These are phyloP conservation scores for Pythium aquatile DNA, from an alignment of 352 stramenopile species.

Conservation along the genomic window DNA sequence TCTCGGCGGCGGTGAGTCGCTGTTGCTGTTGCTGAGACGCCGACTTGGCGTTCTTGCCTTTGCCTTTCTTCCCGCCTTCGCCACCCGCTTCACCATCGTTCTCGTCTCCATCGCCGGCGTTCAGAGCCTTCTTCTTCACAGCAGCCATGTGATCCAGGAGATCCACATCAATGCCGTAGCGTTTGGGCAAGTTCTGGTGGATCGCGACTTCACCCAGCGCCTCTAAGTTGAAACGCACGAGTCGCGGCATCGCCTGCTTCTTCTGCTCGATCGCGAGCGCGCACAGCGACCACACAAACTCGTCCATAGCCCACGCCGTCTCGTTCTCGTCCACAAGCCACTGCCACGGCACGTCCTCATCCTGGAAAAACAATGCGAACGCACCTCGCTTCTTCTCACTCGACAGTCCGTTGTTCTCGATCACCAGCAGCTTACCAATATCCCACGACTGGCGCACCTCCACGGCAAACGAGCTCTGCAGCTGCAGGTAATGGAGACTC, in stretches of 20 bases:
- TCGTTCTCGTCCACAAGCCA: slow-evolving; percentile 63
- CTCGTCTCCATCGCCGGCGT: slow-evolving; percentile 3
- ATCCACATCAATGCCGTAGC: slow-evolving; percentile 66
- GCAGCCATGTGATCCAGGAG: slow-evolving; percentile 49
- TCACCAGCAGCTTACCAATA: slow-evolving; percentile 44
- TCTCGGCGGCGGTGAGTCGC: slow-evolving; percentile 51
- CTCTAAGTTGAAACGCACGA: slow-evolving; percentile 57
- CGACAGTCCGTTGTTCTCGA: slow-evolving; percentile 58
- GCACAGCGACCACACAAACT: slow-evolving; percentile 76
- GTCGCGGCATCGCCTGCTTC: slow-evolving; percentile 47
- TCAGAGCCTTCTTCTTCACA: slow-evolving; percentile 36
- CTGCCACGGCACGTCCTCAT: slow-evolving; percentile 45
- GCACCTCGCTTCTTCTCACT: slow-evolving; percentile 49
- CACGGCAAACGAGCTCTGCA: slow-evolving; percentile 65
- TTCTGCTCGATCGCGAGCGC: slow-evolving; percentile 54
- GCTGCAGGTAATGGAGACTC: slow-evolving; percentile 63
- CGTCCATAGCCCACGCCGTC: slow-evolving; percentile 51
- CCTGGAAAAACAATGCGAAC: slow-evolving; percentile 56
- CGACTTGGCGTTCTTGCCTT: slow-evolving; percentile 11
- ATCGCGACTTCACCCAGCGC: slow-evolving; percentile 59
- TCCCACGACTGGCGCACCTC: slow-evolving; percentile 66
- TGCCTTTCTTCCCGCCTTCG: not conserved
- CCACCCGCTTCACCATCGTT: not conserved
- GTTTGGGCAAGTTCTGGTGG: slow-evolving; percentile 48
- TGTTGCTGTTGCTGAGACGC: slow-evolving; percentile 29